Evolutionary conservation across 352 stramenopile genomes (phyloP).

Genomic region (Plasmopara halstedii): DNA sequence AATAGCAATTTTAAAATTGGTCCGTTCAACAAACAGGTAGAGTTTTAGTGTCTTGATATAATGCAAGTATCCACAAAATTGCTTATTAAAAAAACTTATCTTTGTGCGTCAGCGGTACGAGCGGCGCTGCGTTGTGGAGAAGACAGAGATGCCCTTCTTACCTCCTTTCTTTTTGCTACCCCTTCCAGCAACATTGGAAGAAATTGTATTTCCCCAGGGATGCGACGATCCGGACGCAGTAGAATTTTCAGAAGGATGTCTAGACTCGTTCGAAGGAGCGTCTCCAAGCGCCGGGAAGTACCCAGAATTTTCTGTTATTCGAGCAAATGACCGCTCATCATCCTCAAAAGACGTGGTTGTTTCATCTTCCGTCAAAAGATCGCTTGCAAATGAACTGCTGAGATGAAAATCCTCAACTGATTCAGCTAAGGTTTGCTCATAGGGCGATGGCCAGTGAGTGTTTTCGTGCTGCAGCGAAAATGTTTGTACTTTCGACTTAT

Average conservation of each 20-base stretch:
- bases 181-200: slow-evolving; percentile 21
- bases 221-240: slow-evolving; percentile 25
- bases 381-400: slow-evolving; percentile 4
- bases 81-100: too few species aligned
- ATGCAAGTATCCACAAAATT: too few species aligned
- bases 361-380: slow-evolving; percentile 14
- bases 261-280: slow-evolving; percentile 1
- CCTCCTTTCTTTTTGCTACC: slow-evolving; percentile 54
- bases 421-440: slow-evolving; percentile 36
- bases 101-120: slow-evolving; percentile 72
- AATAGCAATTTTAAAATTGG: too few species aligned
- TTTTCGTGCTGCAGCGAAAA: slow-evolving; percentile 59
- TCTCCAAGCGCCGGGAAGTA: slow-evolving; percentile 58
- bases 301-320: slow-evolving; percentile 61
- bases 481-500: slow-evolving; percentile 16
- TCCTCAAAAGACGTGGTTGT: slow-evolving; percentile 1
- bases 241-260: slow-evolving; percentile 1
- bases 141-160: slow-evolving; percentile 69
- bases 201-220: slow-evolving; percentile 32
- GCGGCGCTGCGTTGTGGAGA: slow-evolving; percentile 63
- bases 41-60: too few species aligned
- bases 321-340: slow-evolving; percentile 56
- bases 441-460: slow-evolving; percentile 46
- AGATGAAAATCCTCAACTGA: slow-evolving; percentile 39
- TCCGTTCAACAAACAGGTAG: too few species aligned